Evolutionary conservation across 352 stramenopile genomes (phyloP).

Genomic region (Saprolegnia diclina): DNA sequence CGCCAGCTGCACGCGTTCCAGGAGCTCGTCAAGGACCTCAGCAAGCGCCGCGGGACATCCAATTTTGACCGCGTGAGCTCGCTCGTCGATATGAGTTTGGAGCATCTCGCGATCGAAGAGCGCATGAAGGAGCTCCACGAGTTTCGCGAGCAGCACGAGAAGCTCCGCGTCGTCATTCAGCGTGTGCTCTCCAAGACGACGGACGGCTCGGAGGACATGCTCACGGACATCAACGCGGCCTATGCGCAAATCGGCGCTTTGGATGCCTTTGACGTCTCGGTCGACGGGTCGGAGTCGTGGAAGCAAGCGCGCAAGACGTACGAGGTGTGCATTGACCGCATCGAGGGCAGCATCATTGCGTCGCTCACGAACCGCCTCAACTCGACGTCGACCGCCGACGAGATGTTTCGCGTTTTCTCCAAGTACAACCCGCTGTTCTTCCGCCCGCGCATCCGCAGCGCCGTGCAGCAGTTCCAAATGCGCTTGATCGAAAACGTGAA

Average conservation of each 20-base stretch:
- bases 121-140: slow-evolving; percentile 81
- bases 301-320: slow-evolving; percentile 85
- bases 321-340: slow-evolving; percentile 85
- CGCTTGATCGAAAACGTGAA: slow-evolving; percentile 98
- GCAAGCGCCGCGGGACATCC: slow-evolving; percentile 76
- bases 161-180: slow-evolving; percentile 82
- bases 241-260: slow-evolving; percentile 78
- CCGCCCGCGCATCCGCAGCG: slow-evolving; percentile 89
- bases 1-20: slow-evolving; percentile 77
- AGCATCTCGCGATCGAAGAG: slow-evolving; percentile 82
- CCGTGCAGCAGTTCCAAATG: slow-evolving; percentile 99
- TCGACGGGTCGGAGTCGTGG: slow-evolving; percentile 76
- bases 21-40: slow-evolving; percentile 81
- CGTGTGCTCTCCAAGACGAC: slow-evolving; percentile 59
- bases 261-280: slow-evolving; percentile 82
- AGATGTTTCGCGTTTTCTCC: slow-evolving; percentile 96
- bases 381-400: slow-evolving; percentile 88
- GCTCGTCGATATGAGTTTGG: slow-evolving; percentile 78
- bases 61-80: slow-evolving; percentile 74
- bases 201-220: slow-evolving; percentile 68
- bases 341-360: slow-evolving; percentile 89
- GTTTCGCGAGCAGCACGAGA: slow-evolving; percentile 90
- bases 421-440: slow-evolving; percentile 98
- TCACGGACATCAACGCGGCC: slow-evolving; percentile 83
- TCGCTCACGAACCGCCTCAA: slow-evolving; percentile 85